A percentile compares a stretch with the other conserved stretches of the same genome.
Conservation (phyloP, 2,329 filamentous ascomycete genomes). For the Pestalotiopsis sp. region DNA sequence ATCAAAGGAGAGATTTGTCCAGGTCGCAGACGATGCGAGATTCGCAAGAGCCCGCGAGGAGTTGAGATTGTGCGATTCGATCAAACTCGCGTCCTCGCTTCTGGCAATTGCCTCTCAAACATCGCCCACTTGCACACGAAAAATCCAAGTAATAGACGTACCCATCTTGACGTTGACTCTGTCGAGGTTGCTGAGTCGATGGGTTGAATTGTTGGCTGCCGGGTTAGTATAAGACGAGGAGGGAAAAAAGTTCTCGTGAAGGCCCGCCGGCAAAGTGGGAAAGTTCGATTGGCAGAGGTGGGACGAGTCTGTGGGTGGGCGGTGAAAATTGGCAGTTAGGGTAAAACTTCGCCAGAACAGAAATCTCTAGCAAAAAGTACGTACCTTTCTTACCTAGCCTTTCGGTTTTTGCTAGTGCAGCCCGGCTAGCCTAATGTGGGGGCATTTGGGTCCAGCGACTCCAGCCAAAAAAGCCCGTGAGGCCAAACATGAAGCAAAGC, state of each 20-base stretch:
- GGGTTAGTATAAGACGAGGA: neutral
- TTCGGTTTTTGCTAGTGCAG: neutral
- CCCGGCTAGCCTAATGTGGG: neutral
- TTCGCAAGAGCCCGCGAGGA: conserved; percentile 1
- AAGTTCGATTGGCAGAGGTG: conserved; percentile 19
- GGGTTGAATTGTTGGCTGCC: conserved; percentile 31
- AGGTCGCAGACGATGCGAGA: conserved; percentile 10
- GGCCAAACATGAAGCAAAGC: too few relatives aligned
- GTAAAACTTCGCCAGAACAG: conserved; percentile 21
- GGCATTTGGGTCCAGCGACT: too few relatives aligned
- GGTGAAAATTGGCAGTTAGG: conserved; percentile 50
- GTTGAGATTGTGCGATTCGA: neutral
- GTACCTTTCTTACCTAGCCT: too few relatives aligned
- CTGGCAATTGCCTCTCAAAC: conserved; percentile 17
- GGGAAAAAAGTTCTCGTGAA: conserved; percentile 8
- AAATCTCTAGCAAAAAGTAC: conserved; percentile 9
- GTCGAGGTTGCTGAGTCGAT: conserved; percentile 35
- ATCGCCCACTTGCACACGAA: conserved; percentile 36
- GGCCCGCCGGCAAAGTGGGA: conserved; percentile 9
- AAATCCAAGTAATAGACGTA: conserved; percentile 53
- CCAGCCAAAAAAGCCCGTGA: too few relatives aligned
- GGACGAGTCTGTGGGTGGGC: conserved; percentile 36
- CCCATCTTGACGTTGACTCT: conserved; percentile 59
- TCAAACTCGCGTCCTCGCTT: neutral
- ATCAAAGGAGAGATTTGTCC: conserved; percentile 13